A percentile compares a stretch with the other conserved stretches of the same genome.
Conservation (phyloP, 225 moss, liverwort and hornwort genomes). For the Marchantia paleacea region DNA sequence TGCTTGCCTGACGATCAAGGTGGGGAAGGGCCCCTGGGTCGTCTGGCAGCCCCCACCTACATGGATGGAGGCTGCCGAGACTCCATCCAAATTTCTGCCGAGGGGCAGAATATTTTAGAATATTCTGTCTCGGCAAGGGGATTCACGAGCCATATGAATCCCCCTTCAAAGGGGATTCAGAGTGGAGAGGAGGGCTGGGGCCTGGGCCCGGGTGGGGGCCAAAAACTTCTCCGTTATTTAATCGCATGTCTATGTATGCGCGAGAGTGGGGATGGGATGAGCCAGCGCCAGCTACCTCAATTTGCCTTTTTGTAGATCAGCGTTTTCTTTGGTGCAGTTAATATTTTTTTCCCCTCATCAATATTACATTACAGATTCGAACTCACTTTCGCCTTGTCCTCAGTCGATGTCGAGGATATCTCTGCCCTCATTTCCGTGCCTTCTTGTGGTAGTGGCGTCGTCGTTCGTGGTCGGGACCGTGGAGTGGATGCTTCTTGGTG, state of each 20-base stretch:
- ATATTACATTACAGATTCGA: constrained; percentile 4
- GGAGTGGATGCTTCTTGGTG: neutral
- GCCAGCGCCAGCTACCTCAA: constrained; percentile 12
- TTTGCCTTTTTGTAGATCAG: constrained; percentile 11
- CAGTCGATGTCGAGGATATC: constrained; percentile 12
- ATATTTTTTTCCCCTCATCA: neutral
- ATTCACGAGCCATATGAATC: too few species aligned
- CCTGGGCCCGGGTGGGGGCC: neutral
- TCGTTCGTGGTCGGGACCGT: constrained; percentile 10
- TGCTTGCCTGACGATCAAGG: too few species aligned
- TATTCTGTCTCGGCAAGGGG: too few species aligned
- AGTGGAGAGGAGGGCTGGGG: neutral
- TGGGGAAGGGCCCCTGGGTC: too few species aligned
- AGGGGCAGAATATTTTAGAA: too few species aligned
- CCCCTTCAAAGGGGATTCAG: too few species aligned
- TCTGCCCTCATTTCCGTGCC: constrained; percentile 12
- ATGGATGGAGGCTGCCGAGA: too few species aligned
- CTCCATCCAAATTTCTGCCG: too few species aligned
- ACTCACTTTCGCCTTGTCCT: neutral
- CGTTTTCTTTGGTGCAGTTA: constrained; percentile 8
- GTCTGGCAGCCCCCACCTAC: too few species aligned
- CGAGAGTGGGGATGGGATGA: neutral
- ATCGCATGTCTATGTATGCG: neutral
- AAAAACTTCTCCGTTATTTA: constrained; percentile 3
- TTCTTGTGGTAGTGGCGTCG: constrained; percentile 15